Base-by-base conservation (phyloP, 768 basidiomycete species). In the Tricholoma hemisulphureum region DNA sequence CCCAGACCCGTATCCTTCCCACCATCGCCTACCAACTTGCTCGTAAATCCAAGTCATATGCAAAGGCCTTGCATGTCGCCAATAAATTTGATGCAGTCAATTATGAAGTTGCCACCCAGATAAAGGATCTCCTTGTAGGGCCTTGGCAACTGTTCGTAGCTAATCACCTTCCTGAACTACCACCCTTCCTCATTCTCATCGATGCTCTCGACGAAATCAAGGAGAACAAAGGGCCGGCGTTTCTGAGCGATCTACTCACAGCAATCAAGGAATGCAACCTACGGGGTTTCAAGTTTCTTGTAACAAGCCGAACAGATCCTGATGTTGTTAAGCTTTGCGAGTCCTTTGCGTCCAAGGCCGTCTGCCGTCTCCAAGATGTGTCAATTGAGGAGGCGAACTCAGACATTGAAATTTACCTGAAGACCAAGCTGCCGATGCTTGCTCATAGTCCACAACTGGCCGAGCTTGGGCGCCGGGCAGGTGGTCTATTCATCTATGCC, bases 131-230 rank as follows among this genome's bases (percentile, higher is more conserved):
- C 21, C 57, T 67, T 48, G 54, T 65, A 16, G 55, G 50, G 14
- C 66, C 67, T 43, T 69, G 67, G 67, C 32, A 58, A 16, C 26
- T 57, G 32, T 59, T 26, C 31, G 18, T 46, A 28, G 6, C 29
- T 18, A 31, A 24, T 0, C 56, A 50, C n/a, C 6, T 24, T 24
- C 16, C n/a, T 14, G 24, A 53, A 7, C 21, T 21, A 11, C 58
- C 58, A 53, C 48, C 45, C 5, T 66, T 61, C 48, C 60, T 69
- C 28, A 52, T 69, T 35, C 29, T 65, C 55, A 53, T 67, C 29
- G 67, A 69, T 53, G 68, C 68, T 10, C 56, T 67, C n/a, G 66
- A 71, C 55, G 64, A 67, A 51, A 61, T 67, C 35, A 56, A 65
- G 8, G 28, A 29, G 1, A 7, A 57, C 2, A 60, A 45, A 55